Conservation (phyloP, 495 filamentous ascomycete species). For the Aspergillus sclerotioniger region DNA sequence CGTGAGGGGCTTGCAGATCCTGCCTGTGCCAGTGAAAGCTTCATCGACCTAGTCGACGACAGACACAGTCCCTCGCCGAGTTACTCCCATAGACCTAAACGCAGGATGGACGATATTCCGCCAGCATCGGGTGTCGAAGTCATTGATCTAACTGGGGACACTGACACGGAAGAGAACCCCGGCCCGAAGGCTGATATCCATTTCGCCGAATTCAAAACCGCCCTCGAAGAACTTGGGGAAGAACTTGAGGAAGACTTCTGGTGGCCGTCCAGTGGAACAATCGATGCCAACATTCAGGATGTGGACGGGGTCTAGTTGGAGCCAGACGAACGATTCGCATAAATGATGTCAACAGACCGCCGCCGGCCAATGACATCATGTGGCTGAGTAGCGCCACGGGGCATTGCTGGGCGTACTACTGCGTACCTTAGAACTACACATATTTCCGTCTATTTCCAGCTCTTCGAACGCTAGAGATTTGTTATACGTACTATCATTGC, state of each 20-base stretch:
- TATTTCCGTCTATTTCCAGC: background rate
- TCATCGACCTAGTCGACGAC: conserved; percentile 23
- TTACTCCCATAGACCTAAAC: conserved; percentile 9
- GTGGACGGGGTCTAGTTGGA: background rate
- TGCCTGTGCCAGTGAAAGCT: background rate
- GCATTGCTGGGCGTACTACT: background rate
- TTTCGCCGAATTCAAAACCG: background rate
- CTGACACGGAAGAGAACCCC: conserved; percentile 14
- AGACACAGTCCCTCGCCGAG: background rate
- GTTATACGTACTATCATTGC: background rate
- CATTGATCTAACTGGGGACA: conserved; percentile 36
- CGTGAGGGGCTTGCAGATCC: background rate
- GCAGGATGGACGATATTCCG: background rate
- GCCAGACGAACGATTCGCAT: background rate
- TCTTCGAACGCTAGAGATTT: background rate
- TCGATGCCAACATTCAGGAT: conserved; percentile 33
- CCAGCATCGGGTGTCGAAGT: conserved; percentile 14
- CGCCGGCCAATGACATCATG: background rate
- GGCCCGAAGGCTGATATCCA: too few species aligned
- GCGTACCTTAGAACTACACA: background rate
- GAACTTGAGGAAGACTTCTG: conserved; percentile 43
- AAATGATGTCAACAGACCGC: background rate
- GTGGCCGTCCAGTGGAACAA: conserved; percentile 38
- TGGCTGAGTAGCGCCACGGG: conserved; percentile 6
- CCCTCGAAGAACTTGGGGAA: conserved; percentile 17